These are phyloP conservation scores for Hyphopichia fennica DNA, from an alignment of 1,139 yeast genomes.

Conservation along the genomic window DNA sequence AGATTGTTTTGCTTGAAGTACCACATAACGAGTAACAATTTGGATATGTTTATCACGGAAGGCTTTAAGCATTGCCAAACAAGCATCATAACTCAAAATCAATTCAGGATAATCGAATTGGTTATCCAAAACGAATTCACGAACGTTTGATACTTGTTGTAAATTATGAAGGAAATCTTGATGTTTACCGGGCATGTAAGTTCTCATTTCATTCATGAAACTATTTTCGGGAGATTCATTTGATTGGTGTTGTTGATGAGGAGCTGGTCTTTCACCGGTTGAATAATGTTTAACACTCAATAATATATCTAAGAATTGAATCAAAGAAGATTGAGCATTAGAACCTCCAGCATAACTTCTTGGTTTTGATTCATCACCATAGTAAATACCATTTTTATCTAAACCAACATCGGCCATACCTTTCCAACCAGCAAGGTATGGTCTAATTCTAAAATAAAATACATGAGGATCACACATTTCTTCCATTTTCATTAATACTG, in stretches of 20 bases:
- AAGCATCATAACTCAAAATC: constrained; percentile 78
- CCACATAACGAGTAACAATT: constrained; percentile 82
- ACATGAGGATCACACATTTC: constrained; percentile 95
- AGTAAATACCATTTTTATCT: constrained; percentile 69
- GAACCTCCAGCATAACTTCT: constrained; percentile 84
- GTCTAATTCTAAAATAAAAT: constrained; percentile 82
- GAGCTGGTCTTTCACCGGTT: constrained; percentile 60
- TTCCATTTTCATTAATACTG: constrained; percentile 77
- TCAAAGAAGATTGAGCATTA: constrained; percentile 87
- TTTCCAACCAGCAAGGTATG: constrained; percentile 92
- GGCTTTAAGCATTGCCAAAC: constrained; percentile 82
- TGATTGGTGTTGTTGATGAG: constrained; percentile 17
- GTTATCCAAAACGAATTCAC: constrained; percentile 57
- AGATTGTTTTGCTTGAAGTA: constrained; percentile 69
- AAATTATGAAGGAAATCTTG: constrained; percentile 67
- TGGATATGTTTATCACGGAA: constrained; percentile 94
- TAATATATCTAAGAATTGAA: constrained; percentile 80
- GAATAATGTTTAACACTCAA: constrained; percentile 77
- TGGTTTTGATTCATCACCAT: constrained; percentile 64
- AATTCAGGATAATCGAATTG: constrained; percentile 52
- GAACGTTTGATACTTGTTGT: constrained; percentile 54
- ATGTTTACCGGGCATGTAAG: constrained; percentile 88
- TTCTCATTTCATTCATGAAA: constrained; percentile 80
- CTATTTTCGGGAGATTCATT: constrained; percentile 36
- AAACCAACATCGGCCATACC: constrained; percentile 88